phyloP scores from a whole-genome alignment of 257 asterid species.

The Solanum boliviense region DNA sequence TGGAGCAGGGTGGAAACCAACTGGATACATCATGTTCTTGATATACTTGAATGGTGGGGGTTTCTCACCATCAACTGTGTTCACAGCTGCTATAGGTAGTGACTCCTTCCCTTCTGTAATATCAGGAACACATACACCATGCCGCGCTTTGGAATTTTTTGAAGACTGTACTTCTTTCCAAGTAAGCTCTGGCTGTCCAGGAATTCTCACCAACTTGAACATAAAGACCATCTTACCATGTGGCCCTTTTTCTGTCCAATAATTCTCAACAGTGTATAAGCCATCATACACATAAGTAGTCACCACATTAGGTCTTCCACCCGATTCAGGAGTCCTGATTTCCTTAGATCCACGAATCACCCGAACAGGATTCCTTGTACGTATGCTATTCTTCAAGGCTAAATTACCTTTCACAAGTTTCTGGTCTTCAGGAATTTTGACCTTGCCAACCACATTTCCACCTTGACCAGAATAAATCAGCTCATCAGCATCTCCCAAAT shows the following conservation, averaged over 20 bases:
- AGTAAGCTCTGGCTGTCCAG: constrained; percentile 72
- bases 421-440: constrained; percentile 56
- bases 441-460: constrained; percentile 46
- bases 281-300: constrained; percentile 71
- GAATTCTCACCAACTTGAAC: constrained; percentile 66
- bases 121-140: constrained; percentile 55
- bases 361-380: constrained; percentile 52
- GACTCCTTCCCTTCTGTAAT: constrained; percentile 57
- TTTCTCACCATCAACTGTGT: constrained; percentile 30
- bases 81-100: constrained; percentile 49
- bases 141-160: constrained; percentile 25
- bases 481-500: constrained; percentile 48
- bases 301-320: constrained; percentile 28
- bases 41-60: constrained; percentile 55
- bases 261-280: constrained; percentile 50
- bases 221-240: constrained; percentile 58
- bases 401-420: constrained; percentile 76
- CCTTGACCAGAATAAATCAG: constrained; percentile 78
- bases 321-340: constrained; percentile 28
- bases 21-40: constrained; percentile 52
- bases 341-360: constrained; percentile 74
- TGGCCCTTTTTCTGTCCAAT: constrained; percentile 37
- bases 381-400: constrained; percentile 56
- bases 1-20: constrained; percentile 25
- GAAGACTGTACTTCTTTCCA: constrained; percentile 59